These are phyloP conservation scores for Podospora didyma DNA, from an alignment of 495 filamentous ascomycete species.

Conservation along the genomic window DNA sequence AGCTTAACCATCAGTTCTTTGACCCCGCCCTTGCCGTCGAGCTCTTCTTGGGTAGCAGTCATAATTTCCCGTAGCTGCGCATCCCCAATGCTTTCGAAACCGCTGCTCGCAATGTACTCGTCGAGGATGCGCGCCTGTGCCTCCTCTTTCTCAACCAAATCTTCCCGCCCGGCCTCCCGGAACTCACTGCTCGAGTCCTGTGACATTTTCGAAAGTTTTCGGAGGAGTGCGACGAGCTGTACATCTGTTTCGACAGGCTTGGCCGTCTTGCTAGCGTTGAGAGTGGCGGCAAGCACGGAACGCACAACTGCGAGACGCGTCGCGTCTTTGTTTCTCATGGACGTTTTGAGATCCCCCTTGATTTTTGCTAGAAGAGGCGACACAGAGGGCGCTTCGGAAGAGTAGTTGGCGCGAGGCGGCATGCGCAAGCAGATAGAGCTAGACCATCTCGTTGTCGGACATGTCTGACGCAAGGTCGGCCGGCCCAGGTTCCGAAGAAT, in stretches of 20 bases:
- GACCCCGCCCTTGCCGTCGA: slow-evolving; percentile 21
- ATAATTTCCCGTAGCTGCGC: slow-evolving; percentile 39
- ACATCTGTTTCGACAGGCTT: slow-evolving; percentile 51
- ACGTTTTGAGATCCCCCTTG: slow-evolving; percentile 55
- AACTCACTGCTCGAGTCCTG: slow-evolving; percentile 46
- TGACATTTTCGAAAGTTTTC: slow-evolving; percentile 35
- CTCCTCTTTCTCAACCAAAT: slow-evolving; percentile 53
- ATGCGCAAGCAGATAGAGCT: slow-evolving; percentile 6
- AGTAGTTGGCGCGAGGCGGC: slow-evolving; percentile 28
- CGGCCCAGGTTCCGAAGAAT: neutral
- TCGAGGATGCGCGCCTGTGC: slow-evolving; percentile 43
- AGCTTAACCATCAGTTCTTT: slow-evolving; percentile 35
- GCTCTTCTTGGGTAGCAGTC: slow-evolving; percentile 29
- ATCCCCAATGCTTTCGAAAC: slow-evolving; percentile 36
- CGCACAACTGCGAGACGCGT: slow-evolving; percentile 51
- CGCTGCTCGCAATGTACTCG: slow-evolving; percentile 43
- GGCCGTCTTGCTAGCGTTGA: slow-evolving; percentile 56
- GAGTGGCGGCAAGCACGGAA: slow-evolving; percentile 46
- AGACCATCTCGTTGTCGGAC: neutral
- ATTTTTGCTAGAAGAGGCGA: slow-evolving; percentile 42
- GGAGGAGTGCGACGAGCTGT: slow-evolving; percentile 52
- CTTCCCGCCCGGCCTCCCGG: slow-evolving; percentile 43
- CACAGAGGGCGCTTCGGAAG: slow-evolving; percentile 31
- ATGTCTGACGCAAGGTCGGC: slow-evolving; percentile 2
- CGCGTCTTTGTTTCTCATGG: slow-evolving; percentile 57